A percentile compares a stretch with the other conserved stretches of the same genome.
phyloP scores from a whole-genome alignment of 2,329 filamentous ascomycete genomes.

The Arthrocladium fulminans region DNA sequence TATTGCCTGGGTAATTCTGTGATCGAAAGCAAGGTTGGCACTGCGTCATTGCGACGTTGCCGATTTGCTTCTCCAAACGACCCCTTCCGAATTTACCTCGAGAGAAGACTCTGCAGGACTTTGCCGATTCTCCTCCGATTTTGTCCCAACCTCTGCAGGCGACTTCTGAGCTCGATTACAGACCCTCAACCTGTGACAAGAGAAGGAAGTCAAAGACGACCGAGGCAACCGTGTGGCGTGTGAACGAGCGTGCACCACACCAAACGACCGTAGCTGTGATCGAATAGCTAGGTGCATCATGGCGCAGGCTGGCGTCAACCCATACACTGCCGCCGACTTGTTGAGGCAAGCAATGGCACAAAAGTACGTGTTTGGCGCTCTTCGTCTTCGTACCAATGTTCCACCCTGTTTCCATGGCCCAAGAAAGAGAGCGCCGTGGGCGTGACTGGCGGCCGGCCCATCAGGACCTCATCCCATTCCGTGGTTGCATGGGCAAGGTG shows the following conservation, averaged over 20 bases:
- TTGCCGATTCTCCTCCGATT: slow-evolving; percentile 5
- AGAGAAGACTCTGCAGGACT: background rate
- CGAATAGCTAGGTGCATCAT: slow-evolving; percentile 10
- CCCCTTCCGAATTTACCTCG: background rate
- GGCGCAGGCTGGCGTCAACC: slow-evolving; percentile 29
- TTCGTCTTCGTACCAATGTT: slow-evolving; percentile 13
- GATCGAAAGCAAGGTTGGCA: background rate
- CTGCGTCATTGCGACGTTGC: slow-evolving; percentile 3
- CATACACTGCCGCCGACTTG: slow-evolving; percentile 47
- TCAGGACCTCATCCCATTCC: background rate
- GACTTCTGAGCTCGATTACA: background rate
- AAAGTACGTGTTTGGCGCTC: slow-evolving; percentile 40
- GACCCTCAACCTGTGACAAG: background rate
- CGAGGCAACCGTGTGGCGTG: background rate
- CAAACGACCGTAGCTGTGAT: background rate
- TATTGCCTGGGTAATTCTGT: background rate
- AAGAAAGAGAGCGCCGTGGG: background rate
- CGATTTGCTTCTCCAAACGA: slow-evolving; percentile 5
- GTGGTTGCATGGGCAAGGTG: background rate
- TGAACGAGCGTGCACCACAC: background rate
- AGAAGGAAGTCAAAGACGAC: background rate
- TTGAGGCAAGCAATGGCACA: slow-evolving; percentile 50
- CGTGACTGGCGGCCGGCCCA: background rate
- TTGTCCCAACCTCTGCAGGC: background rate
- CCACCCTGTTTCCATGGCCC: background rate